Conservation (phyloP, 1,284 basidiomycete genomes). For the Tranzscheliella williamsii region DNA sequence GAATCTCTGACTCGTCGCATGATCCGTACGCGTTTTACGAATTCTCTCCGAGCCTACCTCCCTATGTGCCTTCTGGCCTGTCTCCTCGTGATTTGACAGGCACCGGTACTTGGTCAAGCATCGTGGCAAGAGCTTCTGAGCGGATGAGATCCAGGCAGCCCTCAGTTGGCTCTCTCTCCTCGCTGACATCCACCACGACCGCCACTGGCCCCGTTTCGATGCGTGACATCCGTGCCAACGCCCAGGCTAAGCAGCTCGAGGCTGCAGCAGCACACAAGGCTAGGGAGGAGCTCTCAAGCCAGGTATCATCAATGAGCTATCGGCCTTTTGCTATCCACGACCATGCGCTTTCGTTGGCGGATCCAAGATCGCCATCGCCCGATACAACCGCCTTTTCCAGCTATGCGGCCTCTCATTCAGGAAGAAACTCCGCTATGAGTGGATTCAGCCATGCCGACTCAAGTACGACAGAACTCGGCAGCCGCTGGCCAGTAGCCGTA, state of each 20-base stretch:
- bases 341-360: conserved; percentile 23
- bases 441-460: conserved; percentile 2
- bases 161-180: conserved; percentile 20
- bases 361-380: background rate
- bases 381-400: background rate
- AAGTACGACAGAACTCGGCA: conserved; percentile 13
- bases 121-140: conserved; percentile 39
- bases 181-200: conserved; percentile 1
- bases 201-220: conserved; percentile 40
- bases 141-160: conserved; percentile 9
- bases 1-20: too few relatives aligned
- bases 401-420: background rate
- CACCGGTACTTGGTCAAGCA: conserved; percentile 47
- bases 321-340: conserved; percentile 43
- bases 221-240: conserved; percentile 31
- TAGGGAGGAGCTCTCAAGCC: conserved; percentile 28
- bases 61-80: conserved; percentile 40
- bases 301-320: conserved; percentile 31
- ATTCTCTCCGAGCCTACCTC: conserved; percentile 49
- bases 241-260: conserved; percentile 26
- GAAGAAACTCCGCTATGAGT: conserved; percentile 13
- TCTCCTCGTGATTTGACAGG: conserved; percentile 42
- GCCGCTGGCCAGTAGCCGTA: conserved; percentile 29
- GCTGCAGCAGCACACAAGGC: conserved; percentile 20
- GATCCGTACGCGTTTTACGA: conserved; percentile 47